These are phyloP conservation scores for Chlorella vulgaris DNA, from an alignment of 139 green algal species.

Conservation along the genomic window DNA sequence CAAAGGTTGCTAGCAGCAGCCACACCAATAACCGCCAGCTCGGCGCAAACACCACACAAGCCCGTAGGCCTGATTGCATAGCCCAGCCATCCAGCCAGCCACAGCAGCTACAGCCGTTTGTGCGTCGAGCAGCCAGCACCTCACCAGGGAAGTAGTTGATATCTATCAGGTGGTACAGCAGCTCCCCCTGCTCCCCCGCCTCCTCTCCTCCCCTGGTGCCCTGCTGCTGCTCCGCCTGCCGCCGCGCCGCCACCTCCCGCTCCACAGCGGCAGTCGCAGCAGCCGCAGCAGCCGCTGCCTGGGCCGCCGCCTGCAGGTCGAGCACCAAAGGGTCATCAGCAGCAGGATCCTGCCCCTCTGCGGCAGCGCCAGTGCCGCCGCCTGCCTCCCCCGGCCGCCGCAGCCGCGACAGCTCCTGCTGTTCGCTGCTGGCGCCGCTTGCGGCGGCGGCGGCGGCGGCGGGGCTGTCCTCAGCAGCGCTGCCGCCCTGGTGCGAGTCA, in stretches of 20 bases:
- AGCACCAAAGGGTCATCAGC: not conserved
- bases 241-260: not conserved
- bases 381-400: not conserved
- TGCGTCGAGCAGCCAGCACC: not conserved
- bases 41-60: too few relatives aligned
- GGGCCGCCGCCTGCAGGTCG: not conserved
- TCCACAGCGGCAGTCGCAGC: not conserved
- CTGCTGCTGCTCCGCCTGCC: not conserved
- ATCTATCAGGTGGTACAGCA: conserved; percentile 56
- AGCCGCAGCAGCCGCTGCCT: not conserved
- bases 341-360: not conserved
- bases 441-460: too few relatives aligned
- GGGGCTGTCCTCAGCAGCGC: not conserved
- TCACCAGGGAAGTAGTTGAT: conserved; percentile 64
- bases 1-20: too few relatives aligned
- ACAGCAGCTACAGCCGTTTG: not conserved
- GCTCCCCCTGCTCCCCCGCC: not conserved
- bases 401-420: not conserved
- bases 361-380: not conserved
- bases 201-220: not conserved
- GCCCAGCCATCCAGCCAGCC: too few relatives aligned
- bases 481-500: not conserved
- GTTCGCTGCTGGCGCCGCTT: not conserved
- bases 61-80: too few relatives aligned
- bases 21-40: too few relatives aligned